Percentiles rank a stretch among this genome's conserved stretches.
phyloP scores from a whole-genome alignment of 768 basidiomycete genomes.

The Pleurotus eryngii region DNA sequence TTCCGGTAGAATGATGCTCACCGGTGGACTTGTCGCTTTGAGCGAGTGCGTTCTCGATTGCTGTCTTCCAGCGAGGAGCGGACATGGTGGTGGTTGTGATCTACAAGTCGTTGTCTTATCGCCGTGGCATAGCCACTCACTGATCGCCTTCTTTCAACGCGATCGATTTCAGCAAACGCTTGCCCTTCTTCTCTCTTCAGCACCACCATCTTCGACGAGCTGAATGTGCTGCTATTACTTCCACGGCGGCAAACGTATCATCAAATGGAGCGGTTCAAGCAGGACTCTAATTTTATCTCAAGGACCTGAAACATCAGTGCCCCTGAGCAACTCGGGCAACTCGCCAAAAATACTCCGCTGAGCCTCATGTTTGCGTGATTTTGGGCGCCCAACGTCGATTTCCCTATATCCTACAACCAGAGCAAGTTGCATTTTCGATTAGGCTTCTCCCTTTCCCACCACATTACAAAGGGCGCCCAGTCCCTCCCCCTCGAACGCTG shows the following conservation, averaged over 20 bases:
- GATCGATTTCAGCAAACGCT: not conserved
- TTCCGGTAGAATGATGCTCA: constrained; percentile 13
- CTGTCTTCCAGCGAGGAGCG: constrained; percentile 44
- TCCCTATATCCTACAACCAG: not conserved
- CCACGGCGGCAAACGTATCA: not conserved
- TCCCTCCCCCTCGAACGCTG: not conserved
- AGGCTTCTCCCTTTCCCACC: not conserved
- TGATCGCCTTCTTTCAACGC: no score
- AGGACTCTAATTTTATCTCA: not conserved
- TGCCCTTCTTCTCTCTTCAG: not conserved
- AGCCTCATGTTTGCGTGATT: not conserved
- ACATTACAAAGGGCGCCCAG: not conserved
- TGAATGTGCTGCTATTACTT: not conserved
- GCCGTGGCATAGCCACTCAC: no score
- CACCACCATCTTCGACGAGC: not conserved
- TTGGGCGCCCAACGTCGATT: not conserved
- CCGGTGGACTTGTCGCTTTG: constrained; percentile 37
- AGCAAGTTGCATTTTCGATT: not conserved
- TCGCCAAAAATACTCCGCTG: not conserved
- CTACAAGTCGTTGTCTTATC: no score
- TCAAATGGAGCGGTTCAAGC: not conserved
- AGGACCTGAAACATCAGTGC: not conserved
- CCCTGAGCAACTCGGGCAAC: not conserved
- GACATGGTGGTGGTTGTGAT: constrained; percentile 9
- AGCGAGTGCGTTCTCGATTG: constrained; percentile 39